Percentiles rank a stretch among this genome's conserved stretches.
Evolutionary conservation across 2,329 filamentous ascomycete genomes (phyloP).

Genomic region (Fusarium subtropicale): DNA sequence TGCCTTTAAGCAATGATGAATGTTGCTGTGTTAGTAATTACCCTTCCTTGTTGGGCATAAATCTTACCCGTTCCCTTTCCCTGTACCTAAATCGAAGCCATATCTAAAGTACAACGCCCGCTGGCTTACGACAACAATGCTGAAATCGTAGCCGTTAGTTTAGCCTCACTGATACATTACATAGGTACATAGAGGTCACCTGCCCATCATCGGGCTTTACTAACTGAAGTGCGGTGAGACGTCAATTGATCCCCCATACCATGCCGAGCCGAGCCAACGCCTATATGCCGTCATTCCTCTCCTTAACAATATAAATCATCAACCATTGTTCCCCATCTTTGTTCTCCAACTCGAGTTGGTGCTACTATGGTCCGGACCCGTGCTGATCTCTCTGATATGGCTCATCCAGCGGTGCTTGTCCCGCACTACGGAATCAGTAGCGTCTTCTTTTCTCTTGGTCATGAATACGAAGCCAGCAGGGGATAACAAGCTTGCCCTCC

Average conservation of each 20-base stretch:
- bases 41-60: background rate
- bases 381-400: background rate
- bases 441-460: conserved; percentile 1
- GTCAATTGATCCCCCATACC: conserved; percentile 9
- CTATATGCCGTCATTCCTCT: conserved; percentile 4
- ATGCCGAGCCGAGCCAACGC: conserved; percentile 3
- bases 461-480: background rate
- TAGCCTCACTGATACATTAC: conserved; percentile 24
- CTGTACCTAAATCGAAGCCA: background rate
- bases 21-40: background rate
- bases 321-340: conserved; percentile 1
- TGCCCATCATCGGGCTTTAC: conserved; percentile 37
- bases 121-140: conserved; percentile 21
- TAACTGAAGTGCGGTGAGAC: conserved; percentile 23
- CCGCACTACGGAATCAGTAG: conserved; percentile 31
- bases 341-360: conserved; percentile 5
- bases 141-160: conserved; percentile 14
- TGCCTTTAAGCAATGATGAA: background rate
- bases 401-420: conserved; percentile 10
- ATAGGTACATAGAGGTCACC: conserved; percentile 28
- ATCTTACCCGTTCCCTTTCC: background rate
- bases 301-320: background rate
- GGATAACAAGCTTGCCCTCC: background rate
- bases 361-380: background rate
- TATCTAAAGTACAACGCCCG: conserved; percentile 5